Evolutionary conservation across 2,329 filamentous ascomycete species (phyloP).

Genomic region (Botryosphaeria agaves): DNA sequence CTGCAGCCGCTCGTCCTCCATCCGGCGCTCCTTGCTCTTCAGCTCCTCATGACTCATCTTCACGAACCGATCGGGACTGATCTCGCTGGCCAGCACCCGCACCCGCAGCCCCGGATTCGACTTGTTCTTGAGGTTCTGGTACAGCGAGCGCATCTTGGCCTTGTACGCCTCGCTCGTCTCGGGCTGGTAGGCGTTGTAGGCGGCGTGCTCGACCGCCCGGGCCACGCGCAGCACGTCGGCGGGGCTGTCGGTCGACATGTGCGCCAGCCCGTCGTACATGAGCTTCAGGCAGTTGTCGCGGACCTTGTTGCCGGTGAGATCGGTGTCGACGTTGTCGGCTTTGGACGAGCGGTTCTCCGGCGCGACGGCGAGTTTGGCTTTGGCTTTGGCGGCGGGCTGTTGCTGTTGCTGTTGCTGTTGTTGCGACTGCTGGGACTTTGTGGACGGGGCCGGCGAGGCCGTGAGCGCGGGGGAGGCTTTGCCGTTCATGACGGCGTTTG

Average conservation of each 20-base stretch:
- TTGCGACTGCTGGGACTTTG: constrained; percentile 28
- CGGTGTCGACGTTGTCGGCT: constrained; percentile 61
- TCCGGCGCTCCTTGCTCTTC: constrained; percentile 67
- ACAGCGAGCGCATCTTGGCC: constrained; percentile 79
- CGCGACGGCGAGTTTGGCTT: constrained; percentile 36
- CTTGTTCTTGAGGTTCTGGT: constrained; percentile 87
- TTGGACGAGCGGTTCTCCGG: constrained; percentile 69
- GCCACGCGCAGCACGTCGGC: constrained; percentile 49
- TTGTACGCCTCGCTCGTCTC: constrained; percentile 61
- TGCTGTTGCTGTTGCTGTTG: constrained; percentile 25
- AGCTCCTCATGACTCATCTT: constrained; percentile 80
- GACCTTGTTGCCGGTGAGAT: constrained; percentile 53
- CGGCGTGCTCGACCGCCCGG: constrained; percentile 60
- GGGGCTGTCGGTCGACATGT: constrained; percentile 42
- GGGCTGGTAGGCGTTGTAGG: constrained; percentile 50
- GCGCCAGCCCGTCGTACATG: constrained; percentile 82
- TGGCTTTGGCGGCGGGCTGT: constrained; percentile 22
- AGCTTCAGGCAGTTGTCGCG: constrained; percentile 80
- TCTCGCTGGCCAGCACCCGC: constrained; percentile 58
- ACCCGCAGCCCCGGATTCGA: constrained; percentile 62
- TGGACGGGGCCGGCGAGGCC: constrained; percentile 23
- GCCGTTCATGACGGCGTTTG: constrained; percentile 17
- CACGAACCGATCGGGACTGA: constrained; percentile 58
- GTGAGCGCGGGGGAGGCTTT: constrained; percentile 24
- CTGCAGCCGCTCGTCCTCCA: constrained; percentile 57